Percentiles rank a stretch among this genome's conserved stretches.
Evolutionary conservation across 2,329 filamentous ascomycete species (phyloP).

Genomic region (Curvularia spicifera): DNA sequence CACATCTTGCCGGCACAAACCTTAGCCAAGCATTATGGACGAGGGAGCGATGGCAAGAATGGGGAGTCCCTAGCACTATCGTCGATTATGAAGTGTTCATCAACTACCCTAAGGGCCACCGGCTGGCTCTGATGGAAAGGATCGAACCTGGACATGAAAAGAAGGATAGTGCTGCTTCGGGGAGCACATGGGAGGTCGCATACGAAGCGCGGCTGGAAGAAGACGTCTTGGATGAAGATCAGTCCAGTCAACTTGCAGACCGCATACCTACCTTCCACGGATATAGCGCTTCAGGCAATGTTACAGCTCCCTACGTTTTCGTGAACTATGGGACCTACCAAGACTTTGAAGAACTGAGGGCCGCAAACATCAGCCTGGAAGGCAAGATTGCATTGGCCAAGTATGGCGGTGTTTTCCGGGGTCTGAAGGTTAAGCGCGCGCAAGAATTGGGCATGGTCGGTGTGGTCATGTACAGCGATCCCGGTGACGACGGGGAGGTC

Average conservation of each 20-base stretch:
- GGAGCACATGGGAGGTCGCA: constrained; percentile 63
- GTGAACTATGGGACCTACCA: constrained; percentile 88
- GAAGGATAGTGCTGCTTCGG: constrained; percentile 31
- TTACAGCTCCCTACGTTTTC: constrained; percentile 84
- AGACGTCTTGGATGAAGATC: constrained; percentile 82
- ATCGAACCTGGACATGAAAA: constrained; percentile 61
- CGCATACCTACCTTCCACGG: constrained; percentile 91
- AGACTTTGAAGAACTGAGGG: constrained; percentile 82
- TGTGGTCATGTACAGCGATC: constrained; percentile 84
- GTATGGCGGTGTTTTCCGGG: constrained; percentile 86
- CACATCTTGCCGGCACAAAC: constrained; percentile 60
- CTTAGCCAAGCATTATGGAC: constrained; percentile 60
- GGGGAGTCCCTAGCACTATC: constrained; percentile 55
- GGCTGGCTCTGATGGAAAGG: constrained; percentile 54
- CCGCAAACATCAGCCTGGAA: constrained; percentile 74
- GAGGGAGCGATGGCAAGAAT: constrained; percentile 56
- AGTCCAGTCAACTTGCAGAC: constrained; percentile 73
- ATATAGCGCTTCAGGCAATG: constrained; percentile 90
- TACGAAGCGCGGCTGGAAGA: constrained; percentile 84
- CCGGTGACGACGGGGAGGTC: constrained; percentile 82
- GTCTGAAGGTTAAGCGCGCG: constrained; percentile 89
- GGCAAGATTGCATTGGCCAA: constrained; percentile 88
- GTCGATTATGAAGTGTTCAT: constrained; percentile 60
- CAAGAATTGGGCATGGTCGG: constrained; percentile 90
- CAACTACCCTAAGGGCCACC: constrained; percentile 58